Evolutionary conservation across 805 yeast genomes (phyloP), one percentile per base, ranked within the genome.

Genomic region (Candida yuanshanica): DNA sequence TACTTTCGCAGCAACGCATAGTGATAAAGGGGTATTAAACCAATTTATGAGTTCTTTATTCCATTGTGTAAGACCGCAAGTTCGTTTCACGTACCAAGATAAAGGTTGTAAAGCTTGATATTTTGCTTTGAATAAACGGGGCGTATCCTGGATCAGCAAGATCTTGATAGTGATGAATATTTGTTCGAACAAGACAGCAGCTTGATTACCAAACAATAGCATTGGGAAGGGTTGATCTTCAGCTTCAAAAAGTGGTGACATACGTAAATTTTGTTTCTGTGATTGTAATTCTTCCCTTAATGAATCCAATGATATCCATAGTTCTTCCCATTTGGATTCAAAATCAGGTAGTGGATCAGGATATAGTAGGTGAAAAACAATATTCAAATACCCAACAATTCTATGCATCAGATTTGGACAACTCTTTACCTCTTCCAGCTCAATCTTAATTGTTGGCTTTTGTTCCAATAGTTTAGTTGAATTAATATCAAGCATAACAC

Each of bases 221-320:
- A 53, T 55, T 9, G 70, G 68, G 41, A 66, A 66, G 7, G 69
- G 64, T n/a, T 46, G 53, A 26, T 56, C 57, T 29, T 44, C 58
- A 10, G 60, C 56, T n/a, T 38, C 39, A 36, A 42, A 38, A 5
- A 35, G n/a, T 11, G 41, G 38, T 13, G 35, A 38, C 16, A 35
- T 21, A 16, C 17, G 13, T 16, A n/a, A n/a, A n/a, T 16, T 29
- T 7, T 29, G 11, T 16, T 29, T 10, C 16, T 56, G 49, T 56
- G 65, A 53, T 7, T 32, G 23, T 33, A 31, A 22, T 22, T 38
- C 36, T 4, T 33, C 33, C 12, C 17, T 16, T 16, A 29, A 29
- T n/a, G 16, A 17, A 6, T 14, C 25, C n/a, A 38, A 12, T 38
- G 59, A 60, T n/a, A 60, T 46, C 72, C 72, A 69, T 1, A 68